A percentile compares a stretch with the other conserved stretches of the same genome.
phyloP scores from a whole-genome alignment of 495 filamentous ascomycete genomes.

The Venustampulla echinocandica region DNA sequence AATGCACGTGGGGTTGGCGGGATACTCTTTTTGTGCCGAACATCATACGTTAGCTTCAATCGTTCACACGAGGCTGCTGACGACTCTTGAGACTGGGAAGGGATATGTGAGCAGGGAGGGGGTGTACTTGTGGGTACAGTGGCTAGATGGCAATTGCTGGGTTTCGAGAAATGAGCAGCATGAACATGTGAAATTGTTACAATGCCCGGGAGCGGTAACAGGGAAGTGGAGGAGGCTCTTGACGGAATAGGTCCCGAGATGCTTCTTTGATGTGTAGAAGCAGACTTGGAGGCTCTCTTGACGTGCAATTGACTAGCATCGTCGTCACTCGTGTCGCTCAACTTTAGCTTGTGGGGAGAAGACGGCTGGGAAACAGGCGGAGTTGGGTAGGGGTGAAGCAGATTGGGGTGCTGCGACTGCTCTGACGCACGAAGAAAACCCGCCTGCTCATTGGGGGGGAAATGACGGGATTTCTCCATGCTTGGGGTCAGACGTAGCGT shows the following conservation, averaged over 20 bases:
- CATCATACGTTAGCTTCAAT: constrained; percentile 82
- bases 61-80: constrained; percentile 54
- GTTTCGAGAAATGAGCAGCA: constrained; percentile 69
- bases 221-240: constrained; percentile 37
- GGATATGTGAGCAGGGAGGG: constrained; percentile 34
- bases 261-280: constrained; percentile 30
- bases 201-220: constrained; percentile 55
- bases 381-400: constrained; percentile 44
- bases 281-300: constrained; percentile 18
- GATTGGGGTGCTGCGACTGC: constrained; percentile 25
- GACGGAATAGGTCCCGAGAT: constrained; percentile 33
- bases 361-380: constrained; percentile 49
- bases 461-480: constrained; percentile 39
- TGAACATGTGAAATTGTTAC: constrained; percentile 57
- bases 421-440: constrained; percentile 27
- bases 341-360: constrained; percentile 41
- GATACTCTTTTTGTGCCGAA: constrained; percentile 71
- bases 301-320: constrained; percentile 24
- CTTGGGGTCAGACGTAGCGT: no score
- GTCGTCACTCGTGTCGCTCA: constrained; percentile 35
- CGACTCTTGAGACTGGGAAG: constrained; percentile 42
- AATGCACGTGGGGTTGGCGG: constrained; percentile 78
- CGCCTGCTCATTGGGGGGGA: constrained; percentile 39
- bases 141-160: constrained; percentile 46
- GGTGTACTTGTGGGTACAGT: constrained; percentile 48